A percentile compares a stretch with the other conserved stretches of the same genome.
Evolutionary conservation across 2,329 filamentous ascomycete species (phyloP).

Genomic region (Colletotrichum gloeosporioides): DNA sequence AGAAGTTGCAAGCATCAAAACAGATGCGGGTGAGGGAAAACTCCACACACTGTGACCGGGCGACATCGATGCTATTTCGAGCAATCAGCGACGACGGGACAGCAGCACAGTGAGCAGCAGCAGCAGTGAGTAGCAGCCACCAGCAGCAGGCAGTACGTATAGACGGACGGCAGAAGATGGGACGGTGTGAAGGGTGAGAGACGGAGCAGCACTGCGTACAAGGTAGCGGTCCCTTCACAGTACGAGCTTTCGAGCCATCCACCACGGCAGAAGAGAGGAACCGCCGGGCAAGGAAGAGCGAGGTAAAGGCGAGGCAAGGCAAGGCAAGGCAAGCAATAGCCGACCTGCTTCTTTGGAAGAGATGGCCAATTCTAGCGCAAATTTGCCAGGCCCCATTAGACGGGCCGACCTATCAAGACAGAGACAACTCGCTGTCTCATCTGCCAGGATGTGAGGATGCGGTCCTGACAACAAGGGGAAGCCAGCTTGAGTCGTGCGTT

Average conservation of each 20-base stretch:
- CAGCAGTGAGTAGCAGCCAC: not conserved
- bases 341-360: constrained; percentile 9
- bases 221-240: not conserved
- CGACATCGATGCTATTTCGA: constrained; percentile 21
- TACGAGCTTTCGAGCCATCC: not conserved
- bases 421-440: constrained; percentile 22
- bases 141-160: not conserved
- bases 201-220: not conserved
- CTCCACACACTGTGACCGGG: constrained; percentile 22
- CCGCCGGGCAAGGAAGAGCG: not conserved
- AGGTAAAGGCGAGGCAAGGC: not conserved
- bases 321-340: constrained; percentile 3
- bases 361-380: constrained; percentile 19
- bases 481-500: constrained; percentile 23
- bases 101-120: not conserved
- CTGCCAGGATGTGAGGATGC: constrained; percentile 21
- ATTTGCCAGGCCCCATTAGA: constrained; percentile 21
- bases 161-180: not conserved
- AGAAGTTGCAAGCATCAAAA: constrained; percentile 23
- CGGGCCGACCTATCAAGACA: constrained; percentile 23
- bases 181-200: not conserved
- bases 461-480: constrained; percentile 21
- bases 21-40: constrained; percentile 22
- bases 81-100: constrained; percentile 10
- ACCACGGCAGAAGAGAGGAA: not conserved